Base-by-base conservation (phyloP, 371 early-diverging fungal genomes). In the Apophysomyces sp. region DNA sequence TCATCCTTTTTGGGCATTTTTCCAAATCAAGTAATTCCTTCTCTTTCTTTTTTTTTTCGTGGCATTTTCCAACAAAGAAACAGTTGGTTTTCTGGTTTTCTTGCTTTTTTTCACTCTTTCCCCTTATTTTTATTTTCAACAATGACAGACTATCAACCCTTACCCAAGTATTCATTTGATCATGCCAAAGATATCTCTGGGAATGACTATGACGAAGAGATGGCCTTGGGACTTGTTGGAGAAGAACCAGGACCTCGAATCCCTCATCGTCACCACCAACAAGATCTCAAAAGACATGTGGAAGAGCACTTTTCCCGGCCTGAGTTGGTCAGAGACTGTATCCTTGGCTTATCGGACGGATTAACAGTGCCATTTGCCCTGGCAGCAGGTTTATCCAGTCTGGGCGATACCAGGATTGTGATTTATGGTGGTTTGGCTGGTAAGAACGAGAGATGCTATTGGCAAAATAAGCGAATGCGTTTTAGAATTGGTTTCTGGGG, bases 301-400 rank as follows among this genome's bases (percentile, higher is more conserved):
- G 89, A 89, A 68, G 80, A 85, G 15, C 91, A 90, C 60, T 86
- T 86, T 65, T 76, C 74, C n/a, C 76, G 83, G 15, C 86, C 89
- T 0, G 89, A 89, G 52, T 64, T 89, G 16, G 74, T 90, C 27
- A 75, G 88, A 9, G 88, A 90, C 68, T 76, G 84, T 40, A 85
- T 89, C 57, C 69, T 88, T 13, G 90, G 89, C 11, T 65, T 91
- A 30, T 85, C 89, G 3, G 91, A 89, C 63, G 91, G 91, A 0
- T 68, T 91, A 27, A 91, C 89, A 0, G 91, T 89, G 2, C 91
- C 91, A 0, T 91, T 91, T 74, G 91, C 91, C 9, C 71, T 91
- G 29, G 88, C 89, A 26, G 91, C 91, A 13, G 91, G 89, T 27
- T 75, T 91, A 26, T 78, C 87, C 6, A 77, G 85, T 37, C 67